Evolutionary conservation across 768 basidiomycete genomes (phyloP).

Genomic region (Rhizopogon vulgaris): DNA sequence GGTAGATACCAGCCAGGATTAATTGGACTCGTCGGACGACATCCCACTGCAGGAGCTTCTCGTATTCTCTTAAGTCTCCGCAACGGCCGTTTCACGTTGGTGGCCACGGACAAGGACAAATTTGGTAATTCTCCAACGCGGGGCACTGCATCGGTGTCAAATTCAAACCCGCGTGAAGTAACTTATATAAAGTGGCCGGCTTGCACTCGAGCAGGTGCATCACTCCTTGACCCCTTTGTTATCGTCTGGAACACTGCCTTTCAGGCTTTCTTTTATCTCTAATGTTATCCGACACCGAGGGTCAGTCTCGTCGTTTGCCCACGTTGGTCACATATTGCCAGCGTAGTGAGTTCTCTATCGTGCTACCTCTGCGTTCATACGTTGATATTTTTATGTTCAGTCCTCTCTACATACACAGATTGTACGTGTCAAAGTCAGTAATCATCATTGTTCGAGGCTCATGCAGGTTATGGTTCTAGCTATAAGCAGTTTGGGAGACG

Average conservation of each 20-base stretch:
- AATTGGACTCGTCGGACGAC: too few species aligned
- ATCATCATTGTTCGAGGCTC: background rate
- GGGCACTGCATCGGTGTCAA: too few species aligned
- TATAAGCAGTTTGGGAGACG: slow-evolving; percentile 57
- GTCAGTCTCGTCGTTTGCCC: slow-evolving; percentile 40
- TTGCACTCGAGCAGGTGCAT: too few species aligned
- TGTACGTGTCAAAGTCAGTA: slow-evolving; percentile 33
- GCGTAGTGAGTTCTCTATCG: slow-evolving; percentile 44
- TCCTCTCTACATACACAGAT: slow-evolving; percentile 54
- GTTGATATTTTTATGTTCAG: slow-evolving; percentile 27
- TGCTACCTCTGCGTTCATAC: slow-evolving; percentile 1
- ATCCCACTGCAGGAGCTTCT: too few species aligned
- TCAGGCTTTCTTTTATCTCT: slow-evolving; percentile 5
- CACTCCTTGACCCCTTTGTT: background rate
- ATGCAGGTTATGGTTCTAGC: slow-evolving; percentile 31
- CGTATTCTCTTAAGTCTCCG: too few species aligned
- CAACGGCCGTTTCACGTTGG: too few species aligned
- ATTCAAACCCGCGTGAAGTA: background rate
- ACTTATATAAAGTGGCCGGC: background rate
- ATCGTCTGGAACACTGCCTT: background rate
- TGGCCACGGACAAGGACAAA: too few species aligned
- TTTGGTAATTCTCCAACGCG: too few species aligned
- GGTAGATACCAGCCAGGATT: too few species aligned
- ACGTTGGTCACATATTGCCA: slow-evolving; percentile 67
- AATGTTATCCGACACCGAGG: slow-evolving; percentile 33